Base-by-base conservation (phyloP, 495 filamentous ascomycete species). In the Pseudoneurospora amorphoporcata region DNA sequence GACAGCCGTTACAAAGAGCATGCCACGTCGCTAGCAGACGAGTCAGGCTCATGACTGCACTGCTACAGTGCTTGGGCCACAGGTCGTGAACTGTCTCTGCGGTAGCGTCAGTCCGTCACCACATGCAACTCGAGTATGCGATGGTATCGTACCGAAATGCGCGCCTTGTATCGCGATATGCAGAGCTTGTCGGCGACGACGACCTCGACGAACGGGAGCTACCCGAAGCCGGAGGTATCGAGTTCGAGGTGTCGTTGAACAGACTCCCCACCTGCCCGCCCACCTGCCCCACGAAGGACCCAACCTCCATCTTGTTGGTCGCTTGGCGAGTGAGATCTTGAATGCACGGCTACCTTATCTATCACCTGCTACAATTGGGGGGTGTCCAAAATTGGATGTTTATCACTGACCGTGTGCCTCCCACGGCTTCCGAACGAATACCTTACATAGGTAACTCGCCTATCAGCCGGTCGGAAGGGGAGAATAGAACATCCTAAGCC, bases 21-120 rank as follows among this genome's bases (percentile, higher is more conserved):
- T 79, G 77, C 77, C 77, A 79, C 77, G 79, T 80, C 68, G 76
- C 73, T 68, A 41, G 58, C 65, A 71, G 76, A 65, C 77, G 78
- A 80, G 77, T 79, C 77, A 79, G 73, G 72, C 61, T 19, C 69
- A 35, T 37, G 43, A n/a, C 9, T 41, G 65, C 72, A 39, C 75
- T 72, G 70, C 53, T 71, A 71, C 73, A 69, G 45, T 73, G 32
- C 47, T 45, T 68, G 73, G 69, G 71, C 68, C 75, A 78, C 78
- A 77, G 76, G 75, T 73, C 73, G 76, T 65, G 23, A 76, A 76
- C 78, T 72, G 69, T 76, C 75, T 70, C 42, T 72, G 47, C 74
- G 70, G 69, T 53, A 68, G 75, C 76, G 74, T 69, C 71, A 61
- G 72, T 71, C 45, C 69, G 69, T 74, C 75, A 71, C 72, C 73